A percentile compares a stretch with the other conserved stretches of the same genome.
Evolutionary conservation across 2,329 filamentous ascomycete genomes (phyloP).

Genomic region (Pyricularia grisea): DNA sequence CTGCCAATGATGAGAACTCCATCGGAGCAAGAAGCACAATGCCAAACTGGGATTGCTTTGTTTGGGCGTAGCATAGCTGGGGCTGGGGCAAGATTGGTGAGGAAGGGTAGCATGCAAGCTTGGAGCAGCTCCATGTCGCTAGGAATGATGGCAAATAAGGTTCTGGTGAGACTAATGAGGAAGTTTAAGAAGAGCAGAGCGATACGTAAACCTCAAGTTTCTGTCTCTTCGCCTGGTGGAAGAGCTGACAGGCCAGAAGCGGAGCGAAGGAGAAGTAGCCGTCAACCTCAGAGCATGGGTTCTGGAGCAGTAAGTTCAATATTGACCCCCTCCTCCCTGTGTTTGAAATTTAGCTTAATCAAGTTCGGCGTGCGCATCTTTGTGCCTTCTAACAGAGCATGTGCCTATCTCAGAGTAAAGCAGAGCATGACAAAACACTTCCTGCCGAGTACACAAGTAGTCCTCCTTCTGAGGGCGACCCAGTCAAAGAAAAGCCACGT

Average conservation of each 20-base stretch:
- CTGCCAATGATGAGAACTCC: not conserved
- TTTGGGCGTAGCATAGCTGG: not conserved
- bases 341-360: not conserved
- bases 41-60: not conserved
- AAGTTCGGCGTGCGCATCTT: not conserved
- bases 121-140: not conserved
- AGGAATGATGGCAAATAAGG: not conserved
- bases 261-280: not conserved
- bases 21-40: not conserved
- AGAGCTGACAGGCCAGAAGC: not conserved
- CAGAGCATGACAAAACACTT: not conserved
- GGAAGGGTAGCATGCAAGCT: not conserved
- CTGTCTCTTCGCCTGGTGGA: not conserved
- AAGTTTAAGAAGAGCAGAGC: not conserved
- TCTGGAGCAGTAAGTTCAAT: not conserved
- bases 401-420: not conserved
- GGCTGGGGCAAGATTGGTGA: not conserved
- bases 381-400: not conserved
- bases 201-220: not conserved
- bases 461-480: not conserved
- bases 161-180: not conserved
- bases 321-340: not conserved
- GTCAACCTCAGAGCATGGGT: not conserved
- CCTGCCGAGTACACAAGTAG: not conserved
- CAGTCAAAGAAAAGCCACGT: not conserved